Evolutionary conservation across 306 rosid genomes (phyloP), one percentile per base, ranked within the genome.

Genomic region (Carpinus fangiana): DNA sequence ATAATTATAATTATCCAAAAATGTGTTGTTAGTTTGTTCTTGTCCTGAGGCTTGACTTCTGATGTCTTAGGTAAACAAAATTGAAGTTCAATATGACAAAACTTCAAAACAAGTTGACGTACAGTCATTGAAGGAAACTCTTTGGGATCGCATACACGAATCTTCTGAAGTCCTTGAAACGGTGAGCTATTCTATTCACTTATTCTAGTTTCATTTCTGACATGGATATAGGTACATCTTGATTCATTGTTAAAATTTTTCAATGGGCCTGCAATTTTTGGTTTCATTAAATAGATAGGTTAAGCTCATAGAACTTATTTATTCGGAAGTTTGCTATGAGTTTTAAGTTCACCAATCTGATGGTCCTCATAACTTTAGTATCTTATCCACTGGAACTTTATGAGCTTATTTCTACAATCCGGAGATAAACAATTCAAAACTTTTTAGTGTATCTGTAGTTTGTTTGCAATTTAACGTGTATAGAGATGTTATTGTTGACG

Each of bases 61-160:
- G 67, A 51, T 52, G 38, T 60, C 61, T 81, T 56, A 71, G 84
- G 81, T 76, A 50, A 61, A 73, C 76, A 70, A 46, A 71, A 34
- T 76, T 62, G 60, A 81, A 70, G 61, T 71, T 62, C 77, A n/a
- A n/a, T 81, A 71, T 16, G 60, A 70, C 76, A 81, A 50, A 81
- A 43, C 73, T 76, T 61, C 74, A 76, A 76, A 76, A 76, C 69
- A 41, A 81, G 73, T 81, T 81, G 69, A 81, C 54, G 48, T 81
- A n/a, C 73, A 81, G 53, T 72, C 76, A 26, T 48, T 71, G 73
- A 81, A 61, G 71, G 76, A 28, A 41, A 76, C 80, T 62, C 73
- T 81, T 6, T 81, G 80, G 80, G 76, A 21, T 51, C 46, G 71
- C 7, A 76, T 81, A 55, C 77, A 61, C 52, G 84, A 81, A 76